Percentiles rank a stretch among this genome's conserved stretches.
Evolutionary conservation across 768 basidiomycete genomes (phyloP).

Genomic region (Boletus speciosus): DNA sequence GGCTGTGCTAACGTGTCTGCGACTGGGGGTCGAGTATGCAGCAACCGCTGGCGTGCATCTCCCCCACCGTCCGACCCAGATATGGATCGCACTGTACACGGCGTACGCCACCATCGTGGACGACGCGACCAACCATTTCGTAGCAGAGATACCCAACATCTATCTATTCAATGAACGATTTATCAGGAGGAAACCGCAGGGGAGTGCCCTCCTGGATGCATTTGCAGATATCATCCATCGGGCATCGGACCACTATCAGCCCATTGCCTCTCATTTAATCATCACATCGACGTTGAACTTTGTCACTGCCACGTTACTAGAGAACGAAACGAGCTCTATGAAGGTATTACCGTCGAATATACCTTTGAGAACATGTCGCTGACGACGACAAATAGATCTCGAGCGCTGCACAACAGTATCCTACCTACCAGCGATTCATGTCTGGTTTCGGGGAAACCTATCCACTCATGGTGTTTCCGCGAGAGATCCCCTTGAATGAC

Average conservation of each 20-base stretch:
- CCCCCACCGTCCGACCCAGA: neutral
- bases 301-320: slow-evolving; percentile 14
- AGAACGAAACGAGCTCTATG: slow-evolving; percentile 26
- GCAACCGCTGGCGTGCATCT: slow-evolving; percentile 24
- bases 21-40: neutral
- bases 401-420: neutral
- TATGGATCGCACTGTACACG: slow-evolving; percentile 35
- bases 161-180: neutral
- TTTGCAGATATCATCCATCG: slow-evolving; percentile 29
- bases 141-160: neutral
- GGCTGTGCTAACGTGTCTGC: neutral
- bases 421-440: neutral
- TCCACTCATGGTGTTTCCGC: neutral
- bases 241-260: slow-evolving; percentile 21
- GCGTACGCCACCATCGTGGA: slow-evolving; percentile 32
- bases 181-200: slow-evolving; percentile 16
- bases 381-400: neutral
- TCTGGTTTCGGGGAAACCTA: neutral
- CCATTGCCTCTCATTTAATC: slow-evolving; percentile 31
- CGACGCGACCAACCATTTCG: slow-evolving; percentile 14
- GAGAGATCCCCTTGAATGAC: neutral
- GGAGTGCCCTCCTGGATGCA: slow-evolving; percentile 27
- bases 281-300: slow-evolving; percentile 33
- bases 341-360: slow-evolving; percentile 2
- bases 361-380: neutral